These are phyloP conservation scores for Cercospora berteroae DNA, from an alignment of 2,329 filamentous ascomycete species.

Conservation along the genomic window DNA sequence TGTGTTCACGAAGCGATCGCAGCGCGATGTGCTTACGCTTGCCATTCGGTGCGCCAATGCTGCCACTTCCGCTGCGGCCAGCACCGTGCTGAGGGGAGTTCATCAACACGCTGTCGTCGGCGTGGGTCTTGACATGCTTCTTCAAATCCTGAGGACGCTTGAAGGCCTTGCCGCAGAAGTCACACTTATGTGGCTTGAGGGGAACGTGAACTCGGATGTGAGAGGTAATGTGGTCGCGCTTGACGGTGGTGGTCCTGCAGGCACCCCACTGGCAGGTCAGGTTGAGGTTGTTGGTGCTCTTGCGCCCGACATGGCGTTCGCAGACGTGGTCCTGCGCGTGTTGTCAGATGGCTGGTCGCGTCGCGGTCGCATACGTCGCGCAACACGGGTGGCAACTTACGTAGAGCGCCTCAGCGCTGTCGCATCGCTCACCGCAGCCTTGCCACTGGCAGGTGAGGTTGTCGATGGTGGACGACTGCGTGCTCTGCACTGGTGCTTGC, in stretches of 20 bases:
- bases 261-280: slow-evolving; percentile 96
- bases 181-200: slow-evolving; percentile 97
- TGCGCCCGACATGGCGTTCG: slow-evolving; percentile 95
- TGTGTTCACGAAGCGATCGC: neutral
- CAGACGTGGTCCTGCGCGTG: slow-evolving; percentile 83
- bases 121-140: slow-evolving; percentile 99
- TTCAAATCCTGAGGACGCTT: slow-evolving; percentile 98
- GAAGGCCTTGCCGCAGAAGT: slow-evolving; percentile 98
- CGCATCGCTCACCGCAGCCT: slow-evolving; percentile 59
- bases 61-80: slow-evolving; percentile 27
- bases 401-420: slow-evolving; percentile 61
- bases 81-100: slow-evolving; percentile 59
- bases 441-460: slow-evolving; percentile 60
- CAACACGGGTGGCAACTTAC: slow-evolving; percentile 45
- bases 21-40: slow-evolving; percentile 38
- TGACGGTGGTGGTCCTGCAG: slow-evolving; percentile 94
- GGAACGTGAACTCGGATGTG: slow-evolving; percentile 99
- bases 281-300: slow-evolving; percentile 98
- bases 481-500: slow-evolving; percentile 30
- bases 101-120: slow-evolving; percentile 81
- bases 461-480: slow-evolving; percentile 41
- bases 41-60: slow-evolving; percentile 39
- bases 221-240: slow-evolving; percentile 98
- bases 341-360: slow-evolving; percentile 7
- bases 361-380: neutral